These are phyloP conservation scores for Tuber melanosporum DNA, from an alignment of 495 filamentous ascomycete genomes.

Conservation along the genomic window DNA sequence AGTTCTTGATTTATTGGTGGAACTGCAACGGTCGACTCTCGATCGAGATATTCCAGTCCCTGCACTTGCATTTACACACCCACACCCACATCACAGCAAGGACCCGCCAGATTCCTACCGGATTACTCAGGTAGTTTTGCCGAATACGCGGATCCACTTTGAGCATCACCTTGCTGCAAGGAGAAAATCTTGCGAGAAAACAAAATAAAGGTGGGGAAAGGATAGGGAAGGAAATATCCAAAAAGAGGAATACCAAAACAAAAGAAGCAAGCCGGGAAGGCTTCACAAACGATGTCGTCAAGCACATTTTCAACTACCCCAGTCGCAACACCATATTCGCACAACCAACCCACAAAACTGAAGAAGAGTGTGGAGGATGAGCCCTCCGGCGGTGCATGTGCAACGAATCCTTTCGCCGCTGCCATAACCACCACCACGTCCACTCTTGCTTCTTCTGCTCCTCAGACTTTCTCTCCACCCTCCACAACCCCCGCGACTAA, in stretches of 20 bases:
- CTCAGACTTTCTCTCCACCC: background rate
- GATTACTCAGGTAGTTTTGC: conserved; percentile 1
- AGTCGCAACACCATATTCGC: background rate
- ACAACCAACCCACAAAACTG: background rate
- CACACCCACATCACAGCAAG: background rate
- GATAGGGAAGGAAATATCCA: background rate
- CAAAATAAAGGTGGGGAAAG: background rate
- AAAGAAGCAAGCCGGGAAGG: background rate
- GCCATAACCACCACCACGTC: background rate
- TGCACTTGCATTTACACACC: conserved; percentile 5
- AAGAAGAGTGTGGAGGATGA: background rate
- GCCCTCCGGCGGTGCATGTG: background rate
- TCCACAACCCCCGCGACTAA: conserved; percentile 11
- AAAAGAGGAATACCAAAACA: background rate
- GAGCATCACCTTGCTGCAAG: background rate
- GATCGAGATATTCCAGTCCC: conserved; percentile 3
- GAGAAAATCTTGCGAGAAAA: conserved; percentile 3
- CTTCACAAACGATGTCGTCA: background rate
- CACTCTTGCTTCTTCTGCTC: background rate
- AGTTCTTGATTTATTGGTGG: conserved; percentile 1
- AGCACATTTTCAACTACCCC: background rate
- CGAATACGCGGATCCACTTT: background rate
- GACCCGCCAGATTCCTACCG: conserved; percentile 2
- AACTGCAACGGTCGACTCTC: background rate
- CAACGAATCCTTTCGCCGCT: background rate